Percentiles rank a stretch among this genome's conserved stretches.
Conservation (phyloP, 257 asterid genomes). For the Ajuga chamaepitys region DNA sequence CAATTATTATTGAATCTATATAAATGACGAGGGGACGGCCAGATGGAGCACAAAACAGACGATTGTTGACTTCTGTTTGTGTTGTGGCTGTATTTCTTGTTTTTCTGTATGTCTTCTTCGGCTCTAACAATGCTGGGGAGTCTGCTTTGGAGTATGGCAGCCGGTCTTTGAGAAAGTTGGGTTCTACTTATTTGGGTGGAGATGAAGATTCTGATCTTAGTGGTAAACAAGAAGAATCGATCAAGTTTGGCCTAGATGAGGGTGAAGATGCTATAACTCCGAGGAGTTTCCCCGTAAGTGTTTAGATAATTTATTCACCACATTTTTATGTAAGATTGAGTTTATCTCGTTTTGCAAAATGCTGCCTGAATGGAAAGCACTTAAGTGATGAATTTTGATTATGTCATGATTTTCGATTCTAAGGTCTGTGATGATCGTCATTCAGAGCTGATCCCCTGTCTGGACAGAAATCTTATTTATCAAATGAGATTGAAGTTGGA, state of each 20-base stretch:
- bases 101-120: constrained; percentile 57
- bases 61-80: constrained; percentile 51
- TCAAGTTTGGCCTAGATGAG: constrained; percentile 56
- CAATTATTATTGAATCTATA: constrained; percentile 20
- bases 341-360: neutral
- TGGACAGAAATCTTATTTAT: constrained; percentile 89
- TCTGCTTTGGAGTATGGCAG: constrained; percentile 83
- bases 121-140: constrained; percentile 75
- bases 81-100: constrained; percentile 51
- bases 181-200: constrained; percentile 80
- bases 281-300: constrained; percentile 78
- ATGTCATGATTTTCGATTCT: constrained; percentile 4
- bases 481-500: constrained; percentile 91
- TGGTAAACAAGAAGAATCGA: constrained; percentile 51
- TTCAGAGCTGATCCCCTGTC: constrained; percentile 95
- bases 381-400: neutral
- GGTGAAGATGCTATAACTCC: constrained; percentile 51
- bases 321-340: constrained; percentile 8
- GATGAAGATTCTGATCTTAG: constrained; percentile 74
- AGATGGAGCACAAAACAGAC: constrained; percentile 76
- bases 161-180: constrained; percentile 77
- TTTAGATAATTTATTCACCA: constrained; percentile 1
- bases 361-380: constrained; percentile 10
- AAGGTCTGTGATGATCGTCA: constrained; percentile 99
- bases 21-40: constrained; percentile 82